These are phyloP conservation scores for Ceratocystis variospora DNA, from an alignment of 2,329 filamentous ascomycete species.

Conservation along the genomic window DNA sequence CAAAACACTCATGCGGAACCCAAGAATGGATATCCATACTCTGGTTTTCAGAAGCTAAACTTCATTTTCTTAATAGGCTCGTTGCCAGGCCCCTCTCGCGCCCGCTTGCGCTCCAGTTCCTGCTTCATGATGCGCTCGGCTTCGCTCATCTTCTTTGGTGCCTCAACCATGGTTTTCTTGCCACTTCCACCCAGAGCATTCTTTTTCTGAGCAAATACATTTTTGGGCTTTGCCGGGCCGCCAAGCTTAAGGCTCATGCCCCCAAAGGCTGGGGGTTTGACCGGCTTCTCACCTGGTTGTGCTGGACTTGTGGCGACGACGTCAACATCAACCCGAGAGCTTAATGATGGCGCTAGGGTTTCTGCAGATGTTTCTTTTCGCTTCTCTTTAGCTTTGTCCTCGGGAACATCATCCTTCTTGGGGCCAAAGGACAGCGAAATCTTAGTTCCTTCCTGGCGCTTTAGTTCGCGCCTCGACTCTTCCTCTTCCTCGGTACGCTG, in stretches of 20 bases:
- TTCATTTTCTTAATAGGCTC: conserved; percentile 33
- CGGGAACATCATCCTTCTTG: conserved; percentile 25
- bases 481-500: conserved; percentile 31
- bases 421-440: conserved; percentile 55
- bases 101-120: conserved; percentile 58
- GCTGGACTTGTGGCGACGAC: not conserved
- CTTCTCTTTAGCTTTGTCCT: conserved; percentile 17
- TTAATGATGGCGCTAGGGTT: not conserved
- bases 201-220: conserved; percentile 46
- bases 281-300: conserved; percentile 25
- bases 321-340: not conserved
- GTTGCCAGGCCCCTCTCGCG: conserved; percentile 35
- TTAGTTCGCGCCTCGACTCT: conserved; percentile 34
- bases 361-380: conserved; percentile 18
- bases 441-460: conserved; percentile 58
- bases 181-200: conserved; percentile 8
- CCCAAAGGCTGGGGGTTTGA: conserved; percentile 23
- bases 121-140: conserved; percentile 81
- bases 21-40: not conserved
- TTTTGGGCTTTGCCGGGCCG: conserved; percentile 46
- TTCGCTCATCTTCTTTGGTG: conserved; percentile 74
- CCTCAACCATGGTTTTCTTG: conserved; percentile 47
- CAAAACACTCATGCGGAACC: not conserved
- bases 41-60: conserved; percentile 16
- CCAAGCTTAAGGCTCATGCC: conserved; percentile 50